A percentile compares a stretch with the other conserved stretches of the same genome.
Conservation (phyloP, 2,329 filamentous ascomycete species). For the Penicillium sp. region DNA sequence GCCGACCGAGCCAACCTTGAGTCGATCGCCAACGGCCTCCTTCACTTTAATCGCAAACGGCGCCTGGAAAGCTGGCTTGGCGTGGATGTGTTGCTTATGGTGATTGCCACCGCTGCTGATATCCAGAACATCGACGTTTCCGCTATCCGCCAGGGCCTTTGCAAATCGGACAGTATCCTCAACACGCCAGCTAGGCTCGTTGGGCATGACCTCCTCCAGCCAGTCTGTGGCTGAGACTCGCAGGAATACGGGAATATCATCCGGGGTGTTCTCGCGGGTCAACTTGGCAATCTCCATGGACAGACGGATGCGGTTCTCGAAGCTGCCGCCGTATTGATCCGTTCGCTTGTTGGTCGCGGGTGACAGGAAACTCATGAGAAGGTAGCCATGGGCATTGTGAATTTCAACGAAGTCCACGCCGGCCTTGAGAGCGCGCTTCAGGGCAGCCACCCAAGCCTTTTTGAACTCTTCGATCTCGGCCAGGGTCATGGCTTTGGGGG, state of each 20-base stretch:
- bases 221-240: constrained; percentile 72
- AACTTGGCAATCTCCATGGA: constrained; percentile 63
- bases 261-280: constrained; percentile 59
- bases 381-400: constrained; percentile 74
- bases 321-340: constrained; percentile 50
- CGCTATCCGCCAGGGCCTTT: constrained; percentile 61
- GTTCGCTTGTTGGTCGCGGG: constrained; percentile 66
- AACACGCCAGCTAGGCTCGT: constrained; percentile 61
- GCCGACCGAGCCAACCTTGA: constrained; percentile 72
- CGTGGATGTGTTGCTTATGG: constrained; percentile 40
- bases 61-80: constrained; percentile 66
- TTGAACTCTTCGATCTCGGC: constrained; percentile 65
- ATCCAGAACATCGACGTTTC: constrained; percentile 73
- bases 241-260: constrained; percentile 66
- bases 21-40: constrained; percentile 63
- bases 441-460: constrained; percentile 55
- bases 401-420: constrained; percentile 78
- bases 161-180: constrained; percentile 63
- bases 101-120: constrained; percentile 73
- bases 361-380: constrained; percentile 65
- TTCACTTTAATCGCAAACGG: constrained; percentile 69
- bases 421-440: constrained; percentile 59
- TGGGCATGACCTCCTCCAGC: constrained; percentile 58
- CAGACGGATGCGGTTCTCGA: constrained; percentile 63
- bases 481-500: constrained; percentile 63